These are phyloP conservation scores for Ogataea philodendri DNA, from an alignment of 805 yeast genomes.

Conservation along the genomic window DNA sequence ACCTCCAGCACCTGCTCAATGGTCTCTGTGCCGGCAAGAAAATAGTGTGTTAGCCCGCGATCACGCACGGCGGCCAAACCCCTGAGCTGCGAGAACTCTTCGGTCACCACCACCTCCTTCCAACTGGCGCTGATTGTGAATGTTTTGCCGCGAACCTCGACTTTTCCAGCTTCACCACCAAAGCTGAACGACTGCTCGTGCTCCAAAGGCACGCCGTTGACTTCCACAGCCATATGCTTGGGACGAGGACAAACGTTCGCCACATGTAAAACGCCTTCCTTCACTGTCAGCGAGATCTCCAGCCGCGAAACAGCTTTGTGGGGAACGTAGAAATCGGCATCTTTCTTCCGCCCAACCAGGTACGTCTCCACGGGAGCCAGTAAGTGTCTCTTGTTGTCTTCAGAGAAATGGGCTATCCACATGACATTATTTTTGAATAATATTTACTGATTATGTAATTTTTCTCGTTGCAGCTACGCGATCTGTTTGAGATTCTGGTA, in stretches of 20 bases:
- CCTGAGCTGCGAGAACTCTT: conserved; percentile 1
- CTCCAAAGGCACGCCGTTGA: conserved; percentile 11
- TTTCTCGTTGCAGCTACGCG: conserved; percentile 2
- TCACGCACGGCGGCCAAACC: conserved; percentile 1
- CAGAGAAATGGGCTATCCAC: conserved; percentile 17
- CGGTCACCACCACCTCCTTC: conserved; percentile 10
- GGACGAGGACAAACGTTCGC: conserved; percentile 15
- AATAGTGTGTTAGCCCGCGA: conserved; percentile 4
- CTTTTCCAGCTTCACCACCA: neutral
- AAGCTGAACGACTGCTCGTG: conserved; percentile 8
- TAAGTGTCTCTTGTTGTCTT: conserved; percentile 7
- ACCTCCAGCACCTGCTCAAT: conserved; percentile 2
- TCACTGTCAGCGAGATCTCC: conserved; percentile 12
- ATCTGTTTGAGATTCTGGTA: conserved; percentile 45
- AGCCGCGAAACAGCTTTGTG: conserved; percentile 17
- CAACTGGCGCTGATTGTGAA: conserved; percentile 7
- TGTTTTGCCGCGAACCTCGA: conserved; percentile 12
- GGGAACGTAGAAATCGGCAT: conserved; percentile 13
- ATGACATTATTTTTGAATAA: neutral
- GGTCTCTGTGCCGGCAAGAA: conserved; percentile 1
- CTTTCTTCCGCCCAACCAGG: conserved; percentile 17
- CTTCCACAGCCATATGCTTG: conserved; percentile 9
- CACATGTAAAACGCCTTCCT: conserved; percentile 4
- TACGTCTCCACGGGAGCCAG: conserved; percentile 9
- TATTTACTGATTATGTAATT: neutral